Evolutionary conservation across 352 stramenopile species (phyloP).

Genomic region (Phytophthora sp.): DNA sequence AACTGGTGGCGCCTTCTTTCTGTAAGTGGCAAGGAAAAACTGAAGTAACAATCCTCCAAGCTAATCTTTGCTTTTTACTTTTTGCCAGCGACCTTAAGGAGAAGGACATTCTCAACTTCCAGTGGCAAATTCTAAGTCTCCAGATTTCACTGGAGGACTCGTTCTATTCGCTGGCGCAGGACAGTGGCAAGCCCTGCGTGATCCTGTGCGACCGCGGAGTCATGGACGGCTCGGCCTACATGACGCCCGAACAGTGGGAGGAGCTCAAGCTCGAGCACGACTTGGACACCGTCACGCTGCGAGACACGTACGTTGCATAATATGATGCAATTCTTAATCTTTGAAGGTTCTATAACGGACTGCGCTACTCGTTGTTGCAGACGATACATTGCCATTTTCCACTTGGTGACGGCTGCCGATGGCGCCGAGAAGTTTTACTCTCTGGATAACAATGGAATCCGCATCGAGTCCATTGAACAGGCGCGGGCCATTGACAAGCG

Average conservation of each 20-base stretch:
- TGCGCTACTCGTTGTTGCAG: slow-evolving; percentile 29
- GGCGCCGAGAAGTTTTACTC: slow-evolving; percentile 97
- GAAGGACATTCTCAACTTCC: slow-evolving; percentile 87
- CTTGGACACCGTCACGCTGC: slow-evolving; percentile 84
- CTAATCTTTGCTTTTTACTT: slow-evolving; percentile 12
- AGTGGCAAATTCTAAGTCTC: slow-evolving; percentile 87
- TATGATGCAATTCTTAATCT: not conserved
- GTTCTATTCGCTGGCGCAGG: slow-evolving; percentile 83
- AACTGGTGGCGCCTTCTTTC: slow-evolving; percentile 91
- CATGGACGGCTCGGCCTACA: slow-evolving; percentile 97
- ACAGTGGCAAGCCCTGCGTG: slow-evolving; percentile 87
- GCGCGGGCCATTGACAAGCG: slow-evolving; percentile 89
- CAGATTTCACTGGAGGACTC: slow-evolving; percentile 87
- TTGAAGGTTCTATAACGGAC: not conserved
- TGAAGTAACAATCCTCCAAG: slow-evolving; percentile 19
- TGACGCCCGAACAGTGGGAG: slow-evolving; percentile 91
- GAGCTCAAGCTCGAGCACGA: slow-evolving; percentile 81
- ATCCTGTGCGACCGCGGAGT: slow-evolving; percentile 96
- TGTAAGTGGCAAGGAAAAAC: slow-evolving; percentile 49
- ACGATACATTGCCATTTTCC: slow-evolving; percentile 89
- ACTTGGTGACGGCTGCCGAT: slow-evolving; percentile 91
- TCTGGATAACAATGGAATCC: slow-evolving; percentile 95
- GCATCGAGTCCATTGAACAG: slow-evolving; percentile 94
- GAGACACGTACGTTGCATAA: slow-evolving; percentile 64
- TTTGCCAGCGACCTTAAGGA: slow-evolving; percentile 73